phyloP scores from a whole-genome alignment of 2,329 filamentous ascomycete genomes.

The Aureobasidium lini region DNA sequence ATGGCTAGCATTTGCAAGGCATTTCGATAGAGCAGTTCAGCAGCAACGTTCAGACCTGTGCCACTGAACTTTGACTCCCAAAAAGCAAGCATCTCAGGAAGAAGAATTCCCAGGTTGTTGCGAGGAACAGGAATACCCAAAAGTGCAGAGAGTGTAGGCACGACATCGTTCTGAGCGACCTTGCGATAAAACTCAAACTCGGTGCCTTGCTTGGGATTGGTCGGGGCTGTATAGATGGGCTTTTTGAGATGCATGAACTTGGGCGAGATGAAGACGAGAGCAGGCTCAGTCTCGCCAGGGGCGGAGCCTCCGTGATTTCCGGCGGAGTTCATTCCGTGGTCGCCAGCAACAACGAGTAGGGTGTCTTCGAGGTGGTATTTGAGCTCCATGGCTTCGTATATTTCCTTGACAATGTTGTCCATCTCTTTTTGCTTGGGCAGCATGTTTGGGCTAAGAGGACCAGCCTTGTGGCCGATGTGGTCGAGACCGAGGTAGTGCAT shows the following conservation, averaged over 20 bases:
- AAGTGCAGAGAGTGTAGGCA: conserved; percentile 77
- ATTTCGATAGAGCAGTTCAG: conserved; percentile 68
- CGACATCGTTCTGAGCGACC: conserved; percentile 92
- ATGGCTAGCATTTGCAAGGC: conserved; percentile 73
- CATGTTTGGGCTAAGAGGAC: conserved; percentile 81
- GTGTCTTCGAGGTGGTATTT: conserved; percentile 67
- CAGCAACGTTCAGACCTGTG: conserved; percentile 31
- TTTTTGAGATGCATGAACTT: conserved; percentile 56
- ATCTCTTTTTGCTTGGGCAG: conserved; percentile 87
- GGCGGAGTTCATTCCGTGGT: conserved; percentile 99
- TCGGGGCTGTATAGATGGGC: conserved; percentile 41
- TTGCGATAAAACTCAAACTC: conserved; percentile 78
- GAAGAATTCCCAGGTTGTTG: conserved; percentile 85
- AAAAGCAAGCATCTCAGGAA: conserved; percentile 68
- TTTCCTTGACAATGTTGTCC: conserved; percentile 69
- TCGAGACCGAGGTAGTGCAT: conserved; percentile 94
- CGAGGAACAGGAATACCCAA: conserved; percentile 80
- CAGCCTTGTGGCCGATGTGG: conserved; percentile 95
- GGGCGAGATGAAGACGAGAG: conserved; percentile 83
- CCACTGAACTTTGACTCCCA: conserved; percentile 46
- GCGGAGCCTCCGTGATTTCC: conserved; percentile 95
- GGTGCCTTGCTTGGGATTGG: conserved; percentile 44
- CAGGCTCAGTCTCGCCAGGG: conserved; percentile 86
- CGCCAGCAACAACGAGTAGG: conserved; percentile 78
- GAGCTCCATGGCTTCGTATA: conserved; percentile 68